phyloP scores from a whole-genome alignment of 441 rosid species.

The Cnidoscolus chayamansa region DNA sequence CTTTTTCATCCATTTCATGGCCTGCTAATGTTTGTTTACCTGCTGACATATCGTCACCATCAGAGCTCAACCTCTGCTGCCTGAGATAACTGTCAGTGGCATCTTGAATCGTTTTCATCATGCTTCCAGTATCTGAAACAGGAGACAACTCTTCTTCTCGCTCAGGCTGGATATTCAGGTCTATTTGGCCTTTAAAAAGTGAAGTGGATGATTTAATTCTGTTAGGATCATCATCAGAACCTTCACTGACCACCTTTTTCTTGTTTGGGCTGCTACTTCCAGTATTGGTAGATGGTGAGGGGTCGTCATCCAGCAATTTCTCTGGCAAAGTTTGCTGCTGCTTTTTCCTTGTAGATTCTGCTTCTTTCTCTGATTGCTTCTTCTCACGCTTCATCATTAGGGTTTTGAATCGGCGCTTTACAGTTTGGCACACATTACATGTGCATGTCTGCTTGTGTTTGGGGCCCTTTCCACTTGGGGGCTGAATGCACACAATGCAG shows the following conservation, averaged over 20 bases:
- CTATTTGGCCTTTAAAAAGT: conserved; percentile 73
- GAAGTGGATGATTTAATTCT: conserved; percentile 44
- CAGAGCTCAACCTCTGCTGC: conserved; percentile 39
- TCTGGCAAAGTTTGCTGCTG: conserved; percentile 38
- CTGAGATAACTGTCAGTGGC: conserved; percentile 37
- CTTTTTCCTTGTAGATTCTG: conserved; percentile 44
- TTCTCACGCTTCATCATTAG: conserved; percentile 81
- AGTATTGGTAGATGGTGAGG: conserved; percentile 34
- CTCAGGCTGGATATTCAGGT: conserved; percentile 90
- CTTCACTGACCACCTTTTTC: conserved; percentile 39
- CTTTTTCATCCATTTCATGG: conserved; percentile 28
- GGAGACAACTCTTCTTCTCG: conserved; percentile 74
- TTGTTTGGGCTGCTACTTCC: conserved; percentile 43
- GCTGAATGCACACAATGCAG: conserved; percentile 98
- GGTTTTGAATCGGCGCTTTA: conserved; percentile 90
- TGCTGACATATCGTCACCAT: conserved; percentile 25
- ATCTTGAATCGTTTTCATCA: conserved; percentile 48
- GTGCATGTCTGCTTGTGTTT: conserved; percentile 78
- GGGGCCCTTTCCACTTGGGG: conserved; percentile 95
- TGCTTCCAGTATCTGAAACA: conserved; percentile 44
- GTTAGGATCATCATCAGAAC: conserved; percentile 47
- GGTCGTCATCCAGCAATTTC: conserved; percentile 43
- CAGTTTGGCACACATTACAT: conserved; percentile 86
- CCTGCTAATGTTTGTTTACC: conserved; percentile 25
- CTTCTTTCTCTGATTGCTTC: conserved; percentile 66